Evolutionary conservation across 352 stramenopile species (phyloP).

Genomic region (Pythium plurisporium): DNA sequence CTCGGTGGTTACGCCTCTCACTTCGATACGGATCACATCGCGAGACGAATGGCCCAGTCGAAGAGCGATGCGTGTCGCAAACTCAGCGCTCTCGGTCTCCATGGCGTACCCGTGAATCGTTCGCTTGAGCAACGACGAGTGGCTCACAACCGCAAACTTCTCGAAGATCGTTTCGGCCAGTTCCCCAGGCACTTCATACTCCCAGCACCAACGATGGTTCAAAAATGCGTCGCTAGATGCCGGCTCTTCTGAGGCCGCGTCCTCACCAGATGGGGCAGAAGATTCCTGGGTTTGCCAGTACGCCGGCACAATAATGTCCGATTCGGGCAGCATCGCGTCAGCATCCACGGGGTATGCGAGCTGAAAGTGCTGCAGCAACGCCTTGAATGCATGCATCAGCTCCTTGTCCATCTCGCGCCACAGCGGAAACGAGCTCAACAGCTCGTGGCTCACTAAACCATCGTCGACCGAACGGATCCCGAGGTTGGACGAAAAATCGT

Average conservation of each 20-base stretch:
- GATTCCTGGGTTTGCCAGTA: conserved; percentile 21
- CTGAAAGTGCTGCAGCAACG: conserved; percentile 17
- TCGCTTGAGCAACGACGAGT: conserved; percentile 16
- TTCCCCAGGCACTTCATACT: conserved; percentile 23
- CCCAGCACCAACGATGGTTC: too few relatives aligned
- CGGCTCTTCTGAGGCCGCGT: too few relatives aligned
- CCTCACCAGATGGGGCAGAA: too few relatives aligned
- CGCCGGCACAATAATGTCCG: conserved; percentile 17
- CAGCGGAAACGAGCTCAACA: conserved; percentile 1
- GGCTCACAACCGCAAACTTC: conserved; percentile 27
- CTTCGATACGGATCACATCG: conserved; percentile 21
- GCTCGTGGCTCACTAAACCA: conserved; percentile 5
- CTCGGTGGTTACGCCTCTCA: background rate
- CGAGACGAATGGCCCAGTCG: background rate
- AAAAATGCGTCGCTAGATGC: conserved; percentile 10
- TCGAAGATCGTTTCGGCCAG: conserved; percentile 30
- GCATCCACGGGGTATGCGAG: conserved; percentile 15
- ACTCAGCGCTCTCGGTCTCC: too few relatives aligned
- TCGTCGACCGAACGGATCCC: background rate
- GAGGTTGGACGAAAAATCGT: background rate
- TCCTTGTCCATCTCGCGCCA: conserved; percentile 16
- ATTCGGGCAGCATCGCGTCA: conserved; percentile 13
- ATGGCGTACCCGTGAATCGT: background rate
- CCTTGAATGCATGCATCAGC: conserved; percentile 16
- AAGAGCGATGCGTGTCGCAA: conserved; percentile 8